Conservation (phyloP, 805 yeast species). For the Wickerhamomyces alni region DNA sequence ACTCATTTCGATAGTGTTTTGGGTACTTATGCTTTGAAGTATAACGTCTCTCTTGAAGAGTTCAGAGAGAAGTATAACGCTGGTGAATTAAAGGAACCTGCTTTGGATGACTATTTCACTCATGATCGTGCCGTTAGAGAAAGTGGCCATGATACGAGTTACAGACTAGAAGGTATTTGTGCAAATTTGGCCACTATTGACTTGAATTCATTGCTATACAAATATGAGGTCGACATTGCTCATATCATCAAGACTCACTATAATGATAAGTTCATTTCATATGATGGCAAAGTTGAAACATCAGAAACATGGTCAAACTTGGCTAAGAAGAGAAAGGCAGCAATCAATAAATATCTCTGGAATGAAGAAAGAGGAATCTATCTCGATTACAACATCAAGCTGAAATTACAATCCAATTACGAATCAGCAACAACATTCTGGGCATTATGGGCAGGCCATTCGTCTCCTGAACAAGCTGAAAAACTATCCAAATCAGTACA, state of each 20-base stretch:
- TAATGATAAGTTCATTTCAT: constrained; percentile 37
- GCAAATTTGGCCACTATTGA: constrained; percentile 90
- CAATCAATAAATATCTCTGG: constrained; percentile 74
- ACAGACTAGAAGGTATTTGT: constrained; percentile 84
- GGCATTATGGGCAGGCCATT: constrained; percentile 82
- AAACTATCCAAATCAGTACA: constrained; percentile 53
- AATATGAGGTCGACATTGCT: constrained; percentile 85
- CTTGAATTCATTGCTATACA: constrained; percentile 77
- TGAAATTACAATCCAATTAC: constrained; percentile 49
- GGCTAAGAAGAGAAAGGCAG: constrained; percentile 47
- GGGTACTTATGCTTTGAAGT: constrained; percentile 60
- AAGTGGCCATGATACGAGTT: constrained; percentile 93
- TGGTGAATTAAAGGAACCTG: constrained; percentile 64
- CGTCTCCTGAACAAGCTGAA: constrained; percentile 64
- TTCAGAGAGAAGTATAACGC: constrained; percentile 67
- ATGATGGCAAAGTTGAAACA: constrained; percentile 35
- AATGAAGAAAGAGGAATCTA: constrained; percentile 70
- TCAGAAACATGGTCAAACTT: constrained; percentile 55
- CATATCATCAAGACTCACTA: constrained; percentile 50
- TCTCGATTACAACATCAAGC: constrained; percentile 74
- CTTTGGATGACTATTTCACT: constrained; percentile 78
- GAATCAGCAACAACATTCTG: constrained; percentile 89
- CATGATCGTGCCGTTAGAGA: constrained; percentile 96
- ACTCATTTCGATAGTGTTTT: constrained; percentile 77
- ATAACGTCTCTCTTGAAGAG: constrained; percentile 49